Evolutionary conservation across 495 filamentous ascomycete species (phyloP).

Genomic region (Hyaloscypha finlandica): DNA sequence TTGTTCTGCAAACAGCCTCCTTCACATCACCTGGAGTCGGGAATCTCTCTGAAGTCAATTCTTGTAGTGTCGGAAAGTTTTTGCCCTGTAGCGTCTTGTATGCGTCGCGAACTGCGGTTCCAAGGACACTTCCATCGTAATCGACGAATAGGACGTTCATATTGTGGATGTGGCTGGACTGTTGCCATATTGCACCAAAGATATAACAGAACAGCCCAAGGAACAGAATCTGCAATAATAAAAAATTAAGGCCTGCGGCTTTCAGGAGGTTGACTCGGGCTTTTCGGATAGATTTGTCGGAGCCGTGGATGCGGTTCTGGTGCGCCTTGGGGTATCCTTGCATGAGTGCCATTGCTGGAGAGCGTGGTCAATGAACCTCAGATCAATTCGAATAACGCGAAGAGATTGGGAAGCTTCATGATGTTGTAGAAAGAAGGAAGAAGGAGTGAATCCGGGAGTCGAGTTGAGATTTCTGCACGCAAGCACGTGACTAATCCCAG

Average conservation of each 20-base stretch:
- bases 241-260: slow-evolving; percentile 31
- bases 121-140: slow-evolving; percentile 51
- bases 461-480: neutral
- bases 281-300: neutral
- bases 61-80: slow-evolving; percentile 44
- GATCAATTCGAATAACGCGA: neutral
- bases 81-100: slow-evolving; percentile 42
- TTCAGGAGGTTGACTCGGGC: slow-evolving; percentile 16
- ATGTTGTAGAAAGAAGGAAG: neutral
- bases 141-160: slow-evolving; percentile 51
- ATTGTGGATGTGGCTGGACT: slow-evolving; percentile 41
- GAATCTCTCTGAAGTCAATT: slow-evolving; percentile 35
- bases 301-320: slow-evolving; percentile 14
- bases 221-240: slow-evolving; percentile 43
- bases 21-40: slow-evolving; percentile 32
- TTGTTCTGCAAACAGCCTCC: slow-evolving; percentile 43
- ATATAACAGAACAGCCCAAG: slow-evolving; percentile 48
- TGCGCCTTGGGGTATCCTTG: slow-evolving; percentile 20
- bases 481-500: neutral
- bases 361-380: neutral
- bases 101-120: slow-evolving; percentile 42
- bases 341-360: neutral
- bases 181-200: slow-evolving; percentile 48
- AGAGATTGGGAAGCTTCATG: neutral
- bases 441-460: neutral